Percentiles rank a stretch among this genome's conserved stretches.
These are phyloP conservation scores for Nakazawaea ernobii DNA, from an alignment of 805 yeast species.

Conservation along the genomic window DNA sequence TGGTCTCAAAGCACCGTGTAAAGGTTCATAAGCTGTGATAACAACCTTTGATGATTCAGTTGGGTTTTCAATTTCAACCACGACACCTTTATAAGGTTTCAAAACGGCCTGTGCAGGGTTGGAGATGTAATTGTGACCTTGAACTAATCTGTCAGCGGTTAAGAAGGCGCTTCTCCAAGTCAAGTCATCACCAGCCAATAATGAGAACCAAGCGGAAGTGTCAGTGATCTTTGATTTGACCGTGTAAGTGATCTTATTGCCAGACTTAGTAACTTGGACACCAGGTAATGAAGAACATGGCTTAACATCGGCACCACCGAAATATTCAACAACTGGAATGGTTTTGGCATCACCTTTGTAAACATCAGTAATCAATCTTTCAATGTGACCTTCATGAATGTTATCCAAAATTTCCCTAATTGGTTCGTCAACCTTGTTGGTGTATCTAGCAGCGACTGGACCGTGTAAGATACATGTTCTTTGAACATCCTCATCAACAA, in stretches of 20 bases:
- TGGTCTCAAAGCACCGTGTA: constrained; percentile 64
- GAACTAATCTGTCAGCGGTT: constrained; percentile 73
- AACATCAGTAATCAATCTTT: constrained; percentile 56
- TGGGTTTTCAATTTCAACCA: constrained; percentile 54
- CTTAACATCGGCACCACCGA: constrained; percentile 52
- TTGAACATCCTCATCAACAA: constrained; percentile 91
- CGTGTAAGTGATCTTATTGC: constrained; percentile 29
- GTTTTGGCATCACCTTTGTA: constrained; percentile 65
- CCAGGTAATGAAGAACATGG: constrained; percentile 24
- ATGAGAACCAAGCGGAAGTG: constrained; percentile 61
- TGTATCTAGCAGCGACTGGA: constrained; percentile 95
- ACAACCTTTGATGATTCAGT: constrained; percentile 48
- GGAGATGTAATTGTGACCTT: constrained; percentile 70
- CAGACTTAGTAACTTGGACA: constrained; percentile 28
- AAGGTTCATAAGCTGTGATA: constrained; percentile 61
- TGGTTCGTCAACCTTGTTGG: constrained; percentile 86
- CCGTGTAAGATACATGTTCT: constrained; percentile 99
- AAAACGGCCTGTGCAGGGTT: constrained; percentile 81
- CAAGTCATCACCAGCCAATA: constrained; percentile 71
- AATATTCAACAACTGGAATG: constrained; percentile 87
- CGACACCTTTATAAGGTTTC: constrained; percentile 59
- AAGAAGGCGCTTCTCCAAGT: constrained; percentile 93
- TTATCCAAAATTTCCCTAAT: constrained; percentile 83
- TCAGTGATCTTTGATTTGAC: constrained; percentile 30
- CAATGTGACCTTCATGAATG: constrained; percentile 87